phyloP scores from a whole-genome alignment of 1,284 basidiomycete genomes.

The Puccinia coronata region DNA sequence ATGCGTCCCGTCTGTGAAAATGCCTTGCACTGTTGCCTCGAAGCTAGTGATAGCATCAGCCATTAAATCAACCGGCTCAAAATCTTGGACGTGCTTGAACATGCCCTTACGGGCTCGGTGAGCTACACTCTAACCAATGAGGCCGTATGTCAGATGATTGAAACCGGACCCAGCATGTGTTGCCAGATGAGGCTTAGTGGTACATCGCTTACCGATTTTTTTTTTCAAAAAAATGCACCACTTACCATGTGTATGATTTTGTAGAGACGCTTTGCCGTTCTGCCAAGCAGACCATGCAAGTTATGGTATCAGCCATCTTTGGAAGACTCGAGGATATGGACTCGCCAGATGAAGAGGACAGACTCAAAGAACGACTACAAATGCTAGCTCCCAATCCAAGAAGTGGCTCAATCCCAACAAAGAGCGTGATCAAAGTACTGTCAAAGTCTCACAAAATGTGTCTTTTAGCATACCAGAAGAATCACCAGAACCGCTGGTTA shows the following conservation, averaged over 20 bases:
- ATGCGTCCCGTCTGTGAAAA: slow-evolving; percentile 68
- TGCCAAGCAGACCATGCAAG: slow-evolving; percentile 92
- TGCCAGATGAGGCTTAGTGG: slow-evolving; percentile 94
- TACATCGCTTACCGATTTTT: slow-evolving; percentile 59
- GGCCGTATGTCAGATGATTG: slow-evolving; percentile 96
- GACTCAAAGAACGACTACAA: slow-evolving; percentile 48
- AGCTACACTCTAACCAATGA: slow-evolving; percentile 77
- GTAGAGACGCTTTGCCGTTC: slow-evolving; percentile 81
- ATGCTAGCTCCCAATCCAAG: slow-evolving; percentile 52
- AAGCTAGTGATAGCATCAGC: slow-evolving; percentile 91
- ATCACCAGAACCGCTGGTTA: slow-evolving; percentile 20
- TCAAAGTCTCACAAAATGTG: slow-evolving; percentile 57
- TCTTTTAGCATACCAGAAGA: slow-evolving; percentile 51
- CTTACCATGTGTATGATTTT: not conserved
- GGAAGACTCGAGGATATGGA: slow-evolving; percentile 66
- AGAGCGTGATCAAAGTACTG: slow-evolving; percentile 52
- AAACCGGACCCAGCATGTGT: slow-evolving; percentile 94
- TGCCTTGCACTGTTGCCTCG: slow-evolving; percentile 90
- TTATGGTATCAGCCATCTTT: slow-evolving; percentile 80
- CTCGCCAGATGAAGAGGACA: slow-evolving; percentile 22
- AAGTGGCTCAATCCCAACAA: slow-evolving; percentile 51
- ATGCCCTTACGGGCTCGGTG: slow-evolving; percentile 72
- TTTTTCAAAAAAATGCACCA: not conserved
- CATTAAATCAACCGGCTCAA: slow-evolving; percentile 93
- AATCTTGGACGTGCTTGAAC: slow-evolving; percentile 86